Evolutionary conservation across 2,329 filamentous ascomycete genomes (phyloP), one percentile per base, ranked within the genome.

Genomic region (Talaromyces rugulosus): DNA sequence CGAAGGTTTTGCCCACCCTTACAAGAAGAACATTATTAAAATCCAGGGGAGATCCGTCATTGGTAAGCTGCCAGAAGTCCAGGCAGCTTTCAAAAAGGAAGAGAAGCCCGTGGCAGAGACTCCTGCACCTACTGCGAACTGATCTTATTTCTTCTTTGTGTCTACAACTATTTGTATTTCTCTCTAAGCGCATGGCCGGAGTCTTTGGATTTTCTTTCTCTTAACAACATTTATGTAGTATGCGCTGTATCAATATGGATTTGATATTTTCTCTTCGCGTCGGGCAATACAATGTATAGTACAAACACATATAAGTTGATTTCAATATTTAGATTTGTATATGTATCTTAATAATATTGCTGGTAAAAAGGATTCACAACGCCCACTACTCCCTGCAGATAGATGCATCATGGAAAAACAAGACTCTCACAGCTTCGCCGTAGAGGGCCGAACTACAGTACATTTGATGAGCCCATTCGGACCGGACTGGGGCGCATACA

Each of bases 381-480:
- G 64, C 64, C 56, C 18, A 27, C 18, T 16, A 36, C 54, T 36
- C 54, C 31, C 5, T 36, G 27, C 9, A 27, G 36, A 54, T 44
- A 33, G 34, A 55, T 60, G 52, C 14, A 59, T 30, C 6, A 42
- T 44, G 28, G 55, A 59, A 52, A 16, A 7, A 54, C 27, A 33
- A 52, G 8, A 8, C n/a, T 9, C 71, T 66, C 70, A 76, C 64
- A 75, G 65, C 65, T 73, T 75, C 58, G 73, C 66, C 64, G 72
- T 75, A 52, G 65, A 23, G 33, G 69, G 66, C 36, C 78, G 74
- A 34, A 69, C 73, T 56, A 99, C 92, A 62, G 92, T 92, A 80
- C 93, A 96, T 75, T 96, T 90, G 78, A 99, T 99, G 64, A 99
- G 85, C 31, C 95, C 95, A 73, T 98, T 99, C 61, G 95, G 95